phyloP scores from a whole-genome alignment of 2,329 filamentous ascomycete genomes.

The Nothopassalora personata region DNA sequence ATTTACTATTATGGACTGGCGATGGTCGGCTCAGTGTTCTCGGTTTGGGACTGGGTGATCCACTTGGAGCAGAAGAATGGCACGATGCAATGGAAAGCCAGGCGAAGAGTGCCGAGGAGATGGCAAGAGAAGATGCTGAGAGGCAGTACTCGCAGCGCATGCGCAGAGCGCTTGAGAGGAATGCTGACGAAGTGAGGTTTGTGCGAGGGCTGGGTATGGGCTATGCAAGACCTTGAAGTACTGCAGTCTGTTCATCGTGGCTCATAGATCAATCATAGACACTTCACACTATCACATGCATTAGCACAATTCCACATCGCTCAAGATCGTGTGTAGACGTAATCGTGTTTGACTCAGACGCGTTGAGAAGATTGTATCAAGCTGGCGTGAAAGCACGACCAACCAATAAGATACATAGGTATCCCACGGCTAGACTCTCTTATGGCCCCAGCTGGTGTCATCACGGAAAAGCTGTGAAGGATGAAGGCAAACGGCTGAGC shows the following conservation, averaged over 20 bases:
- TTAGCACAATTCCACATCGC: no score
- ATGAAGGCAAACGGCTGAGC: neutral
- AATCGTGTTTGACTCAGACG: slow-evolving; percentile 6
- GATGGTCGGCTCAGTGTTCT: slow-evolving; percentile 70
- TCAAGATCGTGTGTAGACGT: no score
- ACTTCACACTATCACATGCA: no score
- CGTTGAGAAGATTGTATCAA: slow-evolving; percentile 28
- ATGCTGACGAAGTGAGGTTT: slow-evolving; percentile 74
- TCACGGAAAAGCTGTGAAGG: slow-evolving; percentile 8
- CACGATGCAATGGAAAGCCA: slow-evolving; percentile 35
- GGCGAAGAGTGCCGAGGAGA: slow-evolving; percentile 42
- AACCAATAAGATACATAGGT: slow-evolving; percentile 16
- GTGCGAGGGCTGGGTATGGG: slow-evolving; percentile 60
- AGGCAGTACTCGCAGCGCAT: slow-evolving; percentile 63
- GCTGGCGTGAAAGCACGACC: slow-evolving; percentile 31
- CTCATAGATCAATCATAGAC: no score
- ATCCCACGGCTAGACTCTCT: slow-evolving; percentile 23
- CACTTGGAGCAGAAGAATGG: slow-evolving; percentile 33
- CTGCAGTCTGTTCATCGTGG: no score
- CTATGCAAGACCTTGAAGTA: neutral
- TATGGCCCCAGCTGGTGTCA: slow-evolving; percentile 32
- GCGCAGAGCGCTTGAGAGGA: slow-evolving; percentile 66
- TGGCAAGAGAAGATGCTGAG: slow-evolving; percentile 51
- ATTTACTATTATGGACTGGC: slow-evolving; percentile 82
- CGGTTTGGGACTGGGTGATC: slow-evolving; percentile 38